Percentiles rank a stretch among this genome's conserved stretches.
These are phyloP conservation scores for Yamagishiella unicocca DNA, from an alignment of 139 green algal genomes.

Conservation along the genomic window DNA sequence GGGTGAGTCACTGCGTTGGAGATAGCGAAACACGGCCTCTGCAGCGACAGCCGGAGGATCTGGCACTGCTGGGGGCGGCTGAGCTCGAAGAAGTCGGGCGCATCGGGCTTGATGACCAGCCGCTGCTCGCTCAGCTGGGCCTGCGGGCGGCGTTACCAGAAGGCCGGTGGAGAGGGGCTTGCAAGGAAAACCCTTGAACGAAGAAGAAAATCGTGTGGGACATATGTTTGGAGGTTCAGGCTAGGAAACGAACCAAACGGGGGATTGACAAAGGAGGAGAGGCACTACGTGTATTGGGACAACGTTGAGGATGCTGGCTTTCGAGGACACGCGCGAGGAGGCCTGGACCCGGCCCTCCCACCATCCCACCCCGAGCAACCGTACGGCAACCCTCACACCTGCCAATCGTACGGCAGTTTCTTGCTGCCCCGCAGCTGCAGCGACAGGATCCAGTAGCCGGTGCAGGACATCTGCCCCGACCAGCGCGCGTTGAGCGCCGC, in stretches of 20 bases:
- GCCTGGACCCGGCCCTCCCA: too few relatives aligned
- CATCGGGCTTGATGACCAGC: conserved; percentile 23
- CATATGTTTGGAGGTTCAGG: too few relatives aligned
- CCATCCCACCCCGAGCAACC: neutral
- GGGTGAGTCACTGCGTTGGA: conserved; percentile 35
- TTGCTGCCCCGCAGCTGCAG: conserved; percentile 21
- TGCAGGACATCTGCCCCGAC: conserved; percentile 8
- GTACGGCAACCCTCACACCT: conserved; percentile 9
- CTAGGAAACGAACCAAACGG: too few relatives aligned
- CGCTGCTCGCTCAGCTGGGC: neutral
- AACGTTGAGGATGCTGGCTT: too few relatives aligned
- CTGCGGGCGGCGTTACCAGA: conserved; percentile 5
- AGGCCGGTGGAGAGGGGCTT: too few relatives aligned
- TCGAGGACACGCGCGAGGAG: too few relatives aligned
- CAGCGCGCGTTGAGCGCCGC: conserved; percentile 22
- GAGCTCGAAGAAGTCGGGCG: conserved; percentile 24
- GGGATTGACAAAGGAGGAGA: too few relatives aligned
- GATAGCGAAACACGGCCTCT: conserved; percentile 25
- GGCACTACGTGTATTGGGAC: too few relatives aligned
- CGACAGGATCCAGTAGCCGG: conserved; percentile 4
- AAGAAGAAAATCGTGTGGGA: too few relatives aligned
- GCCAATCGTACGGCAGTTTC: conserved; percentile 46
- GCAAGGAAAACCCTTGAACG: too few relatives aligned
- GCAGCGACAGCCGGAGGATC: conserved; percentile 19
- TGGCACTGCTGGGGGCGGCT: conserved; percentile 39